Evolutionary conservation across 371 early-diverging fungal genomes (phyloP).

Genomic region (Mycotypha africana): DNA sequence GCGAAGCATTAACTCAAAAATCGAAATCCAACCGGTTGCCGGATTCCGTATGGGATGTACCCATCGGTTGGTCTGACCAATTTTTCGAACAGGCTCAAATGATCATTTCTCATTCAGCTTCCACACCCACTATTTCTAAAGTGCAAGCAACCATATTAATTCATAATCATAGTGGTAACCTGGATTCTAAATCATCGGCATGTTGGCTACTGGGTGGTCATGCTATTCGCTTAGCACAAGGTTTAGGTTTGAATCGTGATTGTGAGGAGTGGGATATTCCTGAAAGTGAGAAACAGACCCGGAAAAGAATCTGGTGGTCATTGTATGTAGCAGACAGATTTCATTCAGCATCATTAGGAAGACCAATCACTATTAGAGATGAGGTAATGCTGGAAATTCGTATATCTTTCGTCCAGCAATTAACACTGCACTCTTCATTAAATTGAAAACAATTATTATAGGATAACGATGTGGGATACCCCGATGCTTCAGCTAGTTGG

Average conservation of each 20-base stretch:
- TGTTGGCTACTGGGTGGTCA: constrained; percentile 38
- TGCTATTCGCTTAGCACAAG: constrained; percentile 34
- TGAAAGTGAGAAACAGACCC: constrained; percentile 36
- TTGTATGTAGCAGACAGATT: constrained; percentile 39
- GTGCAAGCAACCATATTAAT: constrained; percentile 40
- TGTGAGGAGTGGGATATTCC: constrained; percentile 44
- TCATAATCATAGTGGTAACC: constrained; percentile 35
- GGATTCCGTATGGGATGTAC: constrained; percentile 35
- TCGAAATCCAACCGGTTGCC: constrained; percentile 14
- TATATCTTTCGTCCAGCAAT: too few species aligned
- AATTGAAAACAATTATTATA: too few species aligned
- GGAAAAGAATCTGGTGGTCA: constrained; percentile 44
- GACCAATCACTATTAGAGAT: constrained; percentile 41
- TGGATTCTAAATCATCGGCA: constrained; percentile 42
- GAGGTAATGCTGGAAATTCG: constrained; percentile 16
- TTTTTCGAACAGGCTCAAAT: constrained; percentile 39
- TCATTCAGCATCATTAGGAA: constrained; percentile 36
- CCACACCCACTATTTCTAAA: constrained; percentile 30
- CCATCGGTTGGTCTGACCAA: constrained; percentile 39
- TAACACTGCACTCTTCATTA: too few species aligned
- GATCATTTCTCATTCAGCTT: constrained; percentile 17
- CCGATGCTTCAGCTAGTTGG: constrained; percentile 31
- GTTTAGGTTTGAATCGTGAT: constrained; percentile 30
- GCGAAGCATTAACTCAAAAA: constrained; percentile 20
- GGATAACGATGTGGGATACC: constrained; percentile 42